These are phyloP conservation scores for Planoprotostelium fungivorum DNA, from an alignment of 78 protist genomes.

Conservation along the genomic window DNA sequence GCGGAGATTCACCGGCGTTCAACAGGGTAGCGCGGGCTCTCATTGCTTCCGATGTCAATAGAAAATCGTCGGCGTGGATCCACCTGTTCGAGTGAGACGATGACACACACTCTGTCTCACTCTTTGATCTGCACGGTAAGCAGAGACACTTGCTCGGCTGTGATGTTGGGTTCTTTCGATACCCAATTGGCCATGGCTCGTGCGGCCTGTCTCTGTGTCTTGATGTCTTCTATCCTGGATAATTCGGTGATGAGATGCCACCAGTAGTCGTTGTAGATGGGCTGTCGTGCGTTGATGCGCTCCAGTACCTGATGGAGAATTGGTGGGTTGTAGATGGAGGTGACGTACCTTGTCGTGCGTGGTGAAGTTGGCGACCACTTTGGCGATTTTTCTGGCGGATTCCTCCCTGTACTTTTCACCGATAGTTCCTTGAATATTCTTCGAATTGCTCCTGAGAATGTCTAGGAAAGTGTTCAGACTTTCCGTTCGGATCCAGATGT, in stretches of 20 bases:
- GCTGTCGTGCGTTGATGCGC: neutral
- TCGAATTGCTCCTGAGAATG: neutral
- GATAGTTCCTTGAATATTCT: neutral
- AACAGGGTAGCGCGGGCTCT: neutral
- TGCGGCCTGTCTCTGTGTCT: neutral
- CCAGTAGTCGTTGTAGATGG: neutral
- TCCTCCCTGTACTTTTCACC: neutral
- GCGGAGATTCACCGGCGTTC: neutral
- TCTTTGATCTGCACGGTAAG: neutral
- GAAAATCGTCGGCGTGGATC: neutral
- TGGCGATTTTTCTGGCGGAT: neutral
- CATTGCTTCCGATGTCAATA: neutral
- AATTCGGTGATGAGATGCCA: neutral
- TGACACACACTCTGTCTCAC: neutral
- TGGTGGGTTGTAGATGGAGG: too few relatives aligned
- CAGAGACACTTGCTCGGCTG: neutral
- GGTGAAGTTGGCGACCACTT: neutral
- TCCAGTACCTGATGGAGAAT: neutral
- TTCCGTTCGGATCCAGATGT: neutral
- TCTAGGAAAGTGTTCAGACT: neutral
- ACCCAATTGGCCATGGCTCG: neutral
- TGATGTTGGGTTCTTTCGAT: neutral
- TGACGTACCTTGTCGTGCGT: neutral
- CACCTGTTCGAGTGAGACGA: neutral
- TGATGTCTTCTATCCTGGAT: neutral